phyloP scores from a whole-genome alignment of 179 eudicot species.

The Gypsophila paniculata region DNA sequence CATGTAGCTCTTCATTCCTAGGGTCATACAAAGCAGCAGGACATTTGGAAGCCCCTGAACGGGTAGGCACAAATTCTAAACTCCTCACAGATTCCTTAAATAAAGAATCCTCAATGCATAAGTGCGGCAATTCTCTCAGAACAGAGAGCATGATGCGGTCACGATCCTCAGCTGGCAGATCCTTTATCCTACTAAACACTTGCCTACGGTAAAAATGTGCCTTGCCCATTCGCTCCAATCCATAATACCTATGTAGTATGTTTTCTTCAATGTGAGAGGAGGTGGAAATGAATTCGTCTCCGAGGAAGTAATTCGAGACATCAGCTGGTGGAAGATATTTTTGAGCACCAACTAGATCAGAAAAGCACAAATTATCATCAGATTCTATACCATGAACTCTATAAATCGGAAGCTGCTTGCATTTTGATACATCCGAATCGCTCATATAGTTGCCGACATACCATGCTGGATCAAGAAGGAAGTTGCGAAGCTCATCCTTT shows the following conservation, averaged over 20 bases:
- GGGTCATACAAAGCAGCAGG: conserved; percentile 82
- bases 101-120: conserved; percentile 74
- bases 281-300: conserved; percentile 54
- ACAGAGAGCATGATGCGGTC: conserved; percentile 77
- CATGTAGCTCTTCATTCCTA: conserved; percentile 84
- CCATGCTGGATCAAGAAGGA: conserved; percentile 88
- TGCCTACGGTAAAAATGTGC: conserved; percentile 60
- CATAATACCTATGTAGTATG: conserved; percentile 60
- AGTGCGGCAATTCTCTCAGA: conserved; percentile 77
- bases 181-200: conserved; percentile 54
- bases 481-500: conserved; percentile 76
- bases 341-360: conserved; percentile 57
- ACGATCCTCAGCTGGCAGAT: conserved; percentile 65
- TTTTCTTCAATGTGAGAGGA: conserved; percentile 68
- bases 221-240: conserved; percentile 77
- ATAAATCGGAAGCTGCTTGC: conserved; percentile 82
- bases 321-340: conserved; percentile 73
- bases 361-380: conserved; percentile 42
- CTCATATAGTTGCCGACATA: conserved; percentile 63
- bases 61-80: conserved; percentile 76
- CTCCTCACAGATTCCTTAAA: conserved; percentile 67
- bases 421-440: conserved; percentile 50
- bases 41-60: conserved; percentile 56
- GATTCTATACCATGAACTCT: conserved; percentile 58
- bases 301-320: conserved; percentile 61